phyloP scores from a whole-genome alignment of 106 monocot genomes.

The Acanthochlamys bracteata region DNA sequence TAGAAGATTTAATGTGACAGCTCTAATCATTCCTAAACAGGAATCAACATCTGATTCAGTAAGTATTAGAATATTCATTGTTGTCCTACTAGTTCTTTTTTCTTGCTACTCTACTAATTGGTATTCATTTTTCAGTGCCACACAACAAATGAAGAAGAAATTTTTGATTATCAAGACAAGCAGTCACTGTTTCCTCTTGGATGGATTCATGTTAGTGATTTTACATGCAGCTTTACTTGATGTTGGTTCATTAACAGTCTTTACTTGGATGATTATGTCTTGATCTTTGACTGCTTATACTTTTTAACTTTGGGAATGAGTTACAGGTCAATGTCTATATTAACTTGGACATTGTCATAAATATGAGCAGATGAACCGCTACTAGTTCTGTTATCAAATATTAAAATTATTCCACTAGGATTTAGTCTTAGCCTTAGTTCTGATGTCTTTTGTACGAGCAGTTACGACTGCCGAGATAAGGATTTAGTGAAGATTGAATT shows the following conservation, averaged over 20 bases:
- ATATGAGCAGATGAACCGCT: too few relatives aligned
- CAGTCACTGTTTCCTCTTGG: conserved; percentile 91
- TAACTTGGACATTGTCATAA: too few relatives aligned
- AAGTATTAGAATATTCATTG: conserved; percentile 19
- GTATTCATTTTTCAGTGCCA: conserved; percentile 52
- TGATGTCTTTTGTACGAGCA: too few relatives aligned
- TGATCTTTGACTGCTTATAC: too few relatives aligned
- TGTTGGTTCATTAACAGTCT: neutral
- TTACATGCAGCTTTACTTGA: neutral
- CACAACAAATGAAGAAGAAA: conserved; percentile 96
- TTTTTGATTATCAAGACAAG: conserved; percentile 96
- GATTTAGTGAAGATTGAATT: too few relatives aligned
- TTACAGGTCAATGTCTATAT: too few relatives aligned
- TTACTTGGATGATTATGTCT: neutral
- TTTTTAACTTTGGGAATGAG: too few relatives aligned
- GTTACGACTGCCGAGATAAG: too few relatives aligned
- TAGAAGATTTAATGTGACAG: conserved; percentile 75
- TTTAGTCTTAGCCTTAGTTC: too few relatives aligned
- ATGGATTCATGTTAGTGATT: conserved; percentile 90
- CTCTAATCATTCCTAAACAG: conserved; percentile 92
- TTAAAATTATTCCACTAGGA: too few relatives aligned
- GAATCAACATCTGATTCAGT: conserved; percentile 88
- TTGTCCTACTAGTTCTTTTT: too few relatives aligned
- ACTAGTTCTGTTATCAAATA: too few relatives aligned
- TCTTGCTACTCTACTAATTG: neutral